Percentiles rank a stretch among this genome's conserved stretches.
Evolutionary conservation across 805 yeast species (phyloP).

Genomic region (Cyberlindnera bimundalis): DNA sequence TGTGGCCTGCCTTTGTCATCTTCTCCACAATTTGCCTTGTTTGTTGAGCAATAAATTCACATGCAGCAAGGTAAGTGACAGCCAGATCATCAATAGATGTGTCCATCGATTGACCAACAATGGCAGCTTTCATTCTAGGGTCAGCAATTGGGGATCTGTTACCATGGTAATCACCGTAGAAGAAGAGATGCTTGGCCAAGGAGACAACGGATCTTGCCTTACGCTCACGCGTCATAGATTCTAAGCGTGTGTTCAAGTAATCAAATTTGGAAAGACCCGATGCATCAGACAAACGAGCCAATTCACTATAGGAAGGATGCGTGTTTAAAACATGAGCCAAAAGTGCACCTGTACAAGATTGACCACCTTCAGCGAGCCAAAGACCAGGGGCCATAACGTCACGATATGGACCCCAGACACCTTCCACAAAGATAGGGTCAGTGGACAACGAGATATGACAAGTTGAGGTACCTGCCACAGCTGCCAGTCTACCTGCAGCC

Average conservation of each 20-base stretch:
- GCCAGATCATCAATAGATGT: constrained; percentile 81
- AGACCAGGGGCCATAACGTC: constrained; percentile 86
- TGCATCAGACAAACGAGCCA: constrained; percentile 63
- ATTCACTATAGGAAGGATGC: constrained; percentile 83
- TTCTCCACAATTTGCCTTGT: constrained; percentile 91
- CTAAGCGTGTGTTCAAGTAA: constrained; percentile 72
- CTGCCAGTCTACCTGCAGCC: constrained; percentile 85
- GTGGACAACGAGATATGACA: constrained; percentile 89
- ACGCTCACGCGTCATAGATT: constrained; percentile 53
- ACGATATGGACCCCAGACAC: constrained; percentile 98
- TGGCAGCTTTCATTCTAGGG: constrained; percentile 85
- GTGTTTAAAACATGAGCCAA: constrained; percentile 82
- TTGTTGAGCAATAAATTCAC: constrained; percentile 97
- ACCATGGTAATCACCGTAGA: constrained; percentile 96
- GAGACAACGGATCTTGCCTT: constrained; percentile 70
- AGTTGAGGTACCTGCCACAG: constrained; percentile 98
- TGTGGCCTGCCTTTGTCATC: constrained; percentile 79
- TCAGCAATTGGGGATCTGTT: constrained; percentile 98
- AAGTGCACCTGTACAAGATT: constrained; percentile 93
- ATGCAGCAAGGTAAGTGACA: constrained; percentile 82
- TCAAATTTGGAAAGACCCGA: constrained; percentile 77
- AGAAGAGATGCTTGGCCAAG: constrained; percentile 79
- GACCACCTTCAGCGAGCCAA: constrained; percentile 99
- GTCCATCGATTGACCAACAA: constrained; percentile 93
- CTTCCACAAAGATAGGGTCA: constrained; percentile 85